Evolutionary conservation across 2,329 filamentous ascomycete genomes (phyloP).

Genomic region (Hysterium pulicare): DNA sequence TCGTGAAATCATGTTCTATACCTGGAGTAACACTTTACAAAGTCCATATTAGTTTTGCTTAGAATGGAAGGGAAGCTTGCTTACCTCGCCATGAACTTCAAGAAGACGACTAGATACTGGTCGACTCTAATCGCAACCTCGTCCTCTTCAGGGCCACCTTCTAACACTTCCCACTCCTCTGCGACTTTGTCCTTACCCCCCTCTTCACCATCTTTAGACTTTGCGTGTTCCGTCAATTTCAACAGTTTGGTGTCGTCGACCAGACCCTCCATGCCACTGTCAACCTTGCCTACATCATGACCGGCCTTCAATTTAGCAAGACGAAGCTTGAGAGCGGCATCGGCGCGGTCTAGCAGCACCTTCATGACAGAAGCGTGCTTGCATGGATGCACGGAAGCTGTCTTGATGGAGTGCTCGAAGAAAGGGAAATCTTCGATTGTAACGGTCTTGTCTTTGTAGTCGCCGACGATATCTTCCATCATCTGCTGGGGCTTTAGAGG

Average conservation of each 20-base stretch:
- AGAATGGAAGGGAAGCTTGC: constrained; percentile 14
- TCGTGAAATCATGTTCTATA: constrained; percentile 97
- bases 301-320: constrained; percentile 72
- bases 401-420: constrained; percentile 87
- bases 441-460: constrained; percentile 98
- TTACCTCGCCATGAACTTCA: constrained; percentile 65
- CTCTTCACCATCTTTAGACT: constrained; percentile 40
- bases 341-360: constrained; percentile 88
- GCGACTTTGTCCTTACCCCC: constrained; percentile 38
- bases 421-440: constrained; percentile 97
- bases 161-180: constrained; percentile 63
- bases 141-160: constrained; percentile 59
- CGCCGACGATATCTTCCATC: constrained; percentile 96
- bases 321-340: constrained; percentile 85
- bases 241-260: constrained; percentile 72
- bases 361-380: constrained; percentile 99
- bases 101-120: constrained; percentile 81
- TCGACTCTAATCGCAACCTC: constrained; percentile 83
- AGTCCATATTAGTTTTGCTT: constrained; percentile 48
- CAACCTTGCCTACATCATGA: constrained; percentile 52
- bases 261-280: constrained; percentile 75
- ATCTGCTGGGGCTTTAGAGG: constrained; percentile 79
- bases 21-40: constrained; percentile 85
- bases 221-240: constrained; percentile 52
- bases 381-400: constrained; percentile 95